Conservation (phyloP, 1,284 basidiomycete species). For the Ustilago shanxiensis region DNA sequence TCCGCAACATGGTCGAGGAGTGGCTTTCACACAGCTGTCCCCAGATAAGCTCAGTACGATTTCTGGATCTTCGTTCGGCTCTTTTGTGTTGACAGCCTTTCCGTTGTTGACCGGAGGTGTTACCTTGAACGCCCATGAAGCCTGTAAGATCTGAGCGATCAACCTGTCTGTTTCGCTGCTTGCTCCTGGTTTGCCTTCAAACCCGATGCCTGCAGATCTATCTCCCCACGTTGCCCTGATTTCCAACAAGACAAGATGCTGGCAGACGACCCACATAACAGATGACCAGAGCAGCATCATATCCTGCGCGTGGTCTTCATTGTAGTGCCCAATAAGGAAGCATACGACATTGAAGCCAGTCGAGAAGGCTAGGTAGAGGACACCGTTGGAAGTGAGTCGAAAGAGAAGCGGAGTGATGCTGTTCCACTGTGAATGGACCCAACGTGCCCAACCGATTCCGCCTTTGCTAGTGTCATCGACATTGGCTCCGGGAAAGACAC, state of each 20-base stretch:
- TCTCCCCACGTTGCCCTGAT: conserved; percentile 45
- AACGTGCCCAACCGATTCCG: conserved; percentile 8
- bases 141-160: conserved; percentile 26
- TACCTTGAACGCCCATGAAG: conserved; percentile 18
- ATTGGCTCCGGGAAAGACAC: conserved; percentile 11
- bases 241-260: conserved; percentile 55
- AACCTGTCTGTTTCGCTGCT: conserved; percentile 29
- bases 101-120: conserved; percentile 2
- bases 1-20: conserved; percentile 5
- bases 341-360: conserved; percentile 58
- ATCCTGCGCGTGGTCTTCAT: conserved; percentile 45
- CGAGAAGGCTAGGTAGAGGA: conserved; percentile 52
- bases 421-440: conserved; percentile 31
- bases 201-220: neutral
- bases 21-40: conserved; percentile 17
- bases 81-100: neutral
- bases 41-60: conserved; percentile 24
- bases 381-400: conserved; percentile 51
- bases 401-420: conserved; percentile 53
- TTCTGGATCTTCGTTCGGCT: conserved; percentile 7
- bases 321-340: conserved; percentile 37
- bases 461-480: conserved; percentile 2
- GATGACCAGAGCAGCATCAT: conserved; percentile 54
- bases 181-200: neutral
- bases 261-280: conserved; percentile 58